Evolutionary conservation across 202 grass and related monocot genomes (phyloP), one percentile per base, ranked within the genome.

Genomic region (Musa balbisiana): DNA sequence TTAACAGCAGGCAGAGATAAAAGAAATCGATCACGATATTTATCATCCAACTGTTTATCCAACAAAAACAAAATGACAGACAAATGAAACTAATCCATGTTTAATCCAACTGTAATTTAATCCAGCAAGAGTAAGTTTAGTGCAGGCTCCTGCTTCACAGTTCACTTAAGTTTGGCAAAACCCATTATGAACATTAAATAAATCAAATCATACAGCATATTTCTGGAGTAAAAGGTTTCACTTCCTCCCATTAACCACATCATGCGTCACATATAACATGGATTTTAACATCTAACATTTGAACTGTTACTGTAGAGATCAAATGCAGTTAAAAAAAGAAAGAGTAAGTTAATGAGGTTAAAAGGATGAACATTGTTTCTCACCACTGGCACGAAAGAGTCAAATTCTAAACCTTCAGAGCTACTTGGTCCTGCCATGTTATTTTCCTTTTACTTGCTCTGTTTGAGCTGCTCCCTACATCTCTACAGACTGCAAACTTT

Each of bases 341-440:
- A 21, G 26, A 26, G 63, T 65, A 14, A 26, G 3, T 3, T 26
- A 23, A 27, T 26, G 21, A 65, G 23, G 24, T 27, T 65, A 65
- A 26, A 64, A 27, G 26, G 2, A 60, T 26, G 63, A 23, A 21
- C 21, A 65, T 12, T 26, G 21, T 23, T 25, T 65, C 21, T 27
- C 63, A 65, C 21, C 21, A 53, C 51, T 52, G 0, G 50, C 69
- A 72, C 1, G 0, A 24, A 14, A 53, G n/a, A 72, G 21, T 1
- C 22, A 16, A 23, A 53, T 19, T 43, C 55, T 75, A 75, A 53
- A 75, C 73, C 73, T 59, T 75, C 53, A 75, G 24, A n/a, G 73
- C 55, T 75, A 75, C 73, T 26, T 58, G 73, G 15, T 75, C 73
- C 12, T 62, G 73, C 73, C 73, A 75, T 49, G 53, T 62, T 21